Base-by-base conservation (phyloP, 2,329 filamentous ascomycete genomes). In the Sporothrix dimorphospora region DNA sequence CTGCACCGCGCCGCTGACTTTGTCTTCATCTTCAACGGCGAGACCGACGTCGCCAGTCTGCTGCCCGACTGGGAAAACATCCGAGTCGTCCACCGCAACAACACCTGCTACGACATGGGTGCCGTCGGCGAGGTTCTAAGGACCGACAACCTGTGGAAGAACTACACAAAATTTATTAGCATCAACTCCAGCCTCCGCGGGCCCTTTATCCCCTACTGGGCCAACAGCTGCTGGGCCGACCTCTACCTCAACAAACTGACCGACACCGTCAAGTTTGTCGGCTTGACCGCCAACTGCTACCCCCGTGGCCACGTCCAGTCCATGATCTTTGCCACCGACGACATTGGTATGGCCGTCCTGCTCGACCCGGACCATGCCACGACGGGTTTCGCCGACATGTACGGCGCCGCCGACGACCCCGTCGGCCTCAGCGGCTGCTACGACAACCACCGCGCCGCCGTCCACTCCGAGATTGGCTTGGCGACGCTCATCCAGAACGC, bases 11-110 rank as follows among this genome's bases (percentile, higher is more conserved):
- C 75, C 0, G 81, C 81, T 63, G 81, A 82, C 75, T 82, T 82
- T 73, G 75, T 82, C 73, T 82, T 82, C 74, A 79, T 82, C 71
- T 75, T 82, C 65, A 81, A 82, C 66, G 81, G 81, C 49, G 75
- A 78, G 55, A 78, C 78, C 40, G 75, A 78, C 61, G 76, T 74
- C 1, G 70, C 72, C 51, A 38, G 65, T 2, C 47, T 71, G n/a
- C 77, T 82, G 66, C 80, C 81, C 0, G 7, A 49, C 2, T 73
- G 73, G 45, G 55, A 75, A n/a, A 82, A 83, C 73, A 76, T 82
- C 67, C 75, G 76, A 49, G 70, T 80, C 42, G 75, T 82, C 34
- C 71, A 75, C 11, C 78, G 79, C 3, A 59, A 75, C 12, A 78
- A 81, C 72, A 77, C 76, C 9, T 82, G 81, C 75, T 82, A 77